phyloP scores from a whole-genome alignment of 2,329 filamentous ascomycete genomes.

The Geosmithia flava region DNA sequence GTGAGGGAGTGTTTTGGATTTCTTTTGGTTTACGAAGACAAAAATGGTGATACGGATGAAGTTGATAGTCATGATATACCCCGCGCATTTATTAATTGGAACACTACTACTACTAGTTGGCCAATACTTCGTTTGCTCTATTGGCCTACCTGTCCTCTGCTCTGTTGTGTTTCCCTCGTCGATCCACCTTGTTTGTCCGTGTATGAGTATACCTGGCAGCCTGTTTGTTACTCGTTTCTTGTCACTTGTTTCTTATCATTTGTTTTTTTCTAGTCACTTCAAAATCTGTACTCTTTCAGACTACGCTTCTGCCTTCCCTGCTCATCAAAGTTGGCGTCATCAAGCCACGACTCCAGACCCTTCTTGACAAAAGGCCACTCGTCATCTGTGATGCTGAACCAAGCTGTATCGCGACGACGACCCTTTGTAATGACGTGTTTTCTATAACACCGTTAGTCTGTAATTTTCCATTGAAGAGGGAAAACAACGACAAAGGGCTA shows the following conservation, averaged over 20 bases:
- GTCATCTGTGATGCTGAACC: constrained; percentile 43
- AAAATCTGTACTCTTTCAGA: constrained; percentile 21
- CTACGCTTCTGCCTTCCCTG: constrained; percentile 35
- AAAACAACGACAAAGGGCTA: neutral
- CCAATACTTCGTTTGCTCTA: too few relatives aligned
- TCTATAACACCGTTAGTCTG: constrained; percentile 7
- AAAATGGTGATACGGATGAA: too few relatives aligned
- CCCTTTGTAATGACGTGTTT: constrained; percentile 50
- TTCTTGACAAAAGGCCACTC: constrained; percentile 40
- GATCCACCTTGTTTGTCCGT: too few relatives aligned
- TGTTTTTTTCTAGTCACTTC: neutral
- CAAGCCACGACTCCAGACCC: constrained; percentile 42
- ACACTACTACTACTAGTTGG: too few relatives aligned
- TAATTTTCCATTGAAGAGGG: neutral
- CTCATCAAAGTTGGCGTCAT: constrained; percentile 39
- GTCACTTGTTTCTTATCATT: too few relatives aligned
- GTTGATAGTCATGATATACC: too few relatives aligned
- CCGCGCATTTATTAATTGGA: too few relatives aligned
- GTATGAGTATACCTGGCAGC: too few relatives aligned
- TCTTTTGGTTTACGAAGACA: neutral
- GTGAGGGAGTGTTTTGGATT: neutral
- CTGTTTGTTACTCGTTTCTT: too few relatives aligned
- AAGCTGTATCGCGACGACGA: constrained; percentile 43
- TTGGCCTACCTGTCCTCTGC: too few relatives aligned
- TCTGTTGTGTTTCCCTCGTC: too few relatives aligned